phyloP scores from a whole-genome alignment of 441 rosid species.

The Corymbia calophylla region DNA sequence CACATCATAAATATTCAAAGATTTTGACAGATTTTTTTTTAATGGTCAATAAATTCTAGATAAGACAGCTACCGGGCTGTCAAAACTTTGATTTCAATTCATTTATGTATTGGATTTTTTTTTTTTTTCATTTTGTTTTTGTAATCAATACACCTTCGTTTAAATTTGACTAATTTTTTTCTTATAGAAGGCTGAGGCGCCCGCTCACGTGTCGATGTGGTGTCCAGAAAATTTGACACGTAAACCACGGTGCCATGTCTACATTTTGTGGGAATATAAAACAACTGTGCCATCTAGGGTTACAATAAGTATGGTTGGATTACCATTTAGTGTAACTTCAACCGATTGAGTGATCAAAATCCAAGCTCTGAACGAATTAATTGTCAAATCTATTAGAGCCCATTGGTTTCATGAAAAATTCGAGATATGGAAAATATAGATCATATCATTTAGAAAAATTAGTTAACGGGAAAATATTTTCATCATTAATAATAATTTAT shows the following conservation, averaged over 20 bases:
- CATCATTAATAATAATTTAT: rapidly evolving
- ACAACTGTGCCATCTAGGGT: too few relatives aligned
- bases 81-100: not conserved
- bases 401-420: rapidly evolving
- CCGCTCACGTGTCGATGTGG: not conserved
- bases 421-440: not conserved
- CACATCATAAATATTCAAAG: not conserved
- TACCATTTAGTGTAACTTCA: not conserved
- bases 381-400: not conserved
- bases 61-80: not conserved
- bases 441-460: not conserved
- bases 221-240: not conserved
- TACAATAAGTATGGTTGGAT: too few relatives aligned
- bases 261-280: not conserved
- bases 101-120: not conserved
- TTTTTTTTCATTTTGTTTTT: not conserved
- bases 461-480: rapidly evolving
- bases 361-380: not conserved
- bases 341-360: not conserved
- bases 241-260: not conserved
- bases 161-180: not conserved
- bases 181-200: not conserved
- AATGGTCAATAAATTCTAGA: not conserved
- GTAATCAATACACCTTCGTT: not conserved
- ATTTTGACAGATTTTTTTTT: not conserved